Evolutionary conservation across 2,329 filamentous ascomycete species (phyloP).

Genomic region (Gaeumannomyces tritici): DNA sequence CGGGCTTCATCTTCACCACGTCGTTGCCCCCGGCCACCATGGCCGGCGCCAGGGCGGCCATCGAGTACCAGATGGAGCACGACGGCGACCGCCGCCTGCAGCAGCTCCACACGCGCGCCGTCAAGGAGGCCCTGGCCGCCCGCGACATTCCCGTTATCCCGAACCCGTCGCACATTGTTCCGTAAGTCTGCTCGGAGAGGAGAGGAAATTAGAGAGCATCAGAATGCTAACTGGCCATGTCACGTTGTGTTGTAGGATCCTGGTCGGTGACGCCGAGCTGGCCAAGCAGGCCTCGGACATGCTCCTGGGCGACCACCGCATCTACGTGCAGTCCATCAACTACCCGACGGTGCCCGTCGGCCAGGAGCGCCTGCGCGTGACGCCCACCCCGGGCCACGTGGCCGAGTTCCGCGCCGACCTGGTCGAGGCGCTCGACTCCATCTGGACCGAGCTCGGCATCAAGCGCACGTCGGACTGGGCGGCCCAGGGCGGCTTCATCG

Average conservation of each 20-base stretch:
- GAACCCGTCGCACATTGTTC: constrained; percentile 94
- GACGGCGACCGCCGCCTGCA: constrained; percentile 83
- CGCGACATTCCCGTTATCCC: constrained; percentile 93
- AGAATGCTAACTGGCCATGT: background rate
- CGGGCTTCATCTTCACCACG: constrained; percentile 5
- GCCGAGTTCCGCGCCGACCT: constrained; percentile 80
- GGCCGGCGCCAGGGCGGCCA: constrained; percentile 84
- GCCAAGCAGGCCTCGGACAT: constrained; percentile 90
- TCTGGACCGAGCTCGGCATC: constrained; percentile 82
- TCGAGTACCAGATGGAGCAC: constrained; percentile 85
- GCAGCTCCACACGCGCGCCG: constrained; percentile 90
- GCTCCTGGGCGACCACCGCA: constrained; percentile 79
- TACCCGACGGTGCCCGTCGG: constrained; percentile 96
- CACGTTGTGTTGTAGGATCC: constrained; percentile 35
- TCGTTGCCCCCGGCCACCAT: constrained; percentile 83
- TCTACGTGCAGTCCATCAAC: constrained; percentile 98
- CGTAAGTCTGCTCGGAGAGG: constrained; percentile 20
- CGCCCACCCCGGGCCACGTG: constrained; percentile 85
- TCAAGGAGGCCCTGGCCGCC: constrained; percentile 72
- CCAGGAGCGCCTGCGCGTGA: constrained; percentile 94
- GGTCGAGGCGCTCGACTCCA: constrained; percentile 71
- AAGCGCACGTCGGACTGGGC: constrained; percentile 93
- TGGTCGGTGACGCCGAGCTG: constrained; percentile 88
- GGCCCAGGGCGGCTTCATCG: constrained; percentile 83
- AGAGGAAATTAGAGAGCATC: background rate